phyloP scores from a whole-genome alignment of 176 grass and related monocot species.

The Oryza rufipogon region DNA sequence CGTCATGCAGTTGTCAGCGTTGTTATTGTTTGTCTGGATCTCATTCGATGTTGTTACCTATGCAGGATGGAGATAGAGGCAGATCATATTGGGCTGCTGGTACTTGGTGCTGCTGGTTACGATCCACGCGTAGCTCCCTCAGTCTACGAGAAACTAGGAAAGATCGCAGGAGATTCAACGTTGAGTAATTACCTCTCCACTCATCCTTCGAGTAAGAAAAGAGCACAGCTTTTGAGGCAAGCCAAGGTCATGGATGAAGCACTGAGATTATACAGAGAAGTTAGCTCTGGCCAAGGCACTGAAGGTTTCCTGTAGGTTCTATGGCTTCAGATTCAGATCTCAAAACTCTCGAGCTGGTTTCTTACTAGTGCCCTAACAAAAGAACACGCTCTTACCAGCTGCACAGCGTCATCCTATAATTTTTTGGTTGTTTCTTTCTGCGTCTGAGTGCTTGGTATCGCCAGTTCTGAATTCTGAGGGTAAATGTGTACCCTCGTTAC shows the following conservation, averaged over 20 bases:
- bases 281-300: conserved; percentile 48
- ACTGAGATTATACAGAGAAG: conserved; percentile 63
- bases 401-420: neutral
- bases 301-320: conserved; percentile 83
- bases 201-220: conserved; percentile 92
- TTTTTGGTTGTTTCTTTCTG: neutral
- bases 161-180: conserved; percentile 64
- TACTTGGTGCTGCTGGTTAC: conserved; percentile 87
- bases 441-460: neutral
- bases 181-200: conserved; percentile 80
- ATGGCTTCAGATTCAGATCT: neutral
- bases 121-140: conserved; percentile 78
- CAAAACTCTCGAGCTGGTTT: neutral
- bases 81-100: conserved; percentile 90
- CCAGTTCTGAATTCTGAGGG: neutral
- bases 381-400: neutral
- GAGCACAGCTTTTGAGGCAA: conserved; percentile 60
- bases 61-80: conserved; percentile 96
- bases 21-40: conserved; percentile 26
- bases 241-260: conserved; percentile 85
- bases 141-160: conserved; percentile 84
- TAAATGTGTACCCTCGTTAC: neutral
- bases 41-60: conserved; percentile 12
- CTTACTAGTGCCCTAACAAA: neutral
- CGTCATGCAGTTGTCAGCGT: neutral